Evolutionary conservation across 805 yeast genomes (phyloP), one percentile per base, ranked within the genome.

Genomic region (Yamadazyma scolyti): DNA sequence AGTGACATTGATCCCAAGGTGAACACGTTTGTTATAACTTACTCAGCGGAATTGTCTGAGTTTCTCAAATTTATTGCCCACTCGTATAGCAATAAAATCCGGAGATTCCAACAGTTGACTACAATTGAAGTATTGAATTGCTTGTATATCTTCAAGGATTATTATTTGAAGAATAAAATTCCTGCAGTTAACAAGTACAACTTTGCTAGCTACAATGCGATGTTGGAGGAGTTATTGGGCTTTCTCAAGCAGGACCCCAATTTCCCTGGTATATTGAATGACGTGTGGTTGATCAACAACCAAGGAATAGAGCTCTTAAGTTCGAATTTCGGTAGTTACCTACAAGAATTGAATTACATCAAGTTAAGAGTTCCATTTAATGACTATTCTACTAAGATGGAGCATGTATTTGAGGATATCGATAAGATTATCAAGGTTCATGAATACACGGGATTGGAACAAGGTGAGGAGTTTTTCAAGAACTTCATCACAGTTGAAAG

Each of bases 101-200:
- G 33, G 5, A 28, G 34, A 15, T 52, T 52, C 23, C 40, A 34
- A 8, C 52, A 55, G 27, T 46, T 56, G 28, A 48, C 57, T 4
- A 27, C 52, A 4, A 27, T 42, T 8, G 61, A 56, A 32, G 33
- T 54, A 9, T 43, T 47, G 37, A 55, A 52, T 36, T 44, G 48
- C 12, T 35, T 55, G 24, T 52, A 56, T 33, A 44, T 49, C 12
- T 56, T 51, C 41, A 52, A 48, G 30, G 46, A 48, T 23, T 37
- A 30, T 27, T 47, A 44, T 29, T 26, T 26, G 25, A 40, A 50
- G 24, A 29, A 33, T 24, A 47, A 46, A 20, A 39, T 51, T 15
- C 34, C 36, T 6, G 37, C 30, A 10, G 39, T 50, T 21, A 39
- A 34, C 24, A 32, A 38, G 25, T 41, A 47, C 28, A 43, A 46